phyloP scores from a whole-genome alignment of 176 grass and related monocot genomes.

The Rhynchospora pubera region DNA sequence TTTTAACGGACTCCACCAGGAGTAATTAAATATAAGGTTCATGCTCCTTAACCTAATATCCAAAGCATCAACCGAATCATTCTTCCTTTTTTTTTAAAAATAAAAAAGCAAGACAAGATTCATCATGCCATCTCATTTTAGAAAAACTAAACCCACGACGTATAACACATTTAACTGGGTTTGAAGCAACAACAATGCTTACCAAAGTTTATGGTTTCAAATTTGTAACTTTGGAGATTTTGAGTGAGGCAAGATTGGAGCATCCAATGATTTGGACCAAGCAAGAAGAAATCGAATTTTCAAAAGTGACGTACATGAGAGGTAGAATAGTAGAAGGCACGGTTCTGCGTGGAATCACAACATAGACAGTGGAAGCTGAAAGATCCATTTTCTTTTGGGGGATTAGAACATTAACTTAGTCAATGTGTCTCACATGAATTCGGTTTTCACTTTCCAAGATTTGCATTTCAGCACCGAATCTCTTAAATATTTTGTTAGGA shows the following conservation, averaged over 20 bases:
- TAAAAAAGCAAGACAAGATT: not conserved
- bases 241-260: not conserved
- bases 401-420: slow-evolving; percentile 8
- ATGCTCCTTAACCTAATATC: not conserved
- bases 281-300: not conserved
- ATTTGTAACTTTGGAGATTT: not conserved
- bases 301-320: slow-evolving; percentile 1
- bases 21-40: not conserved
- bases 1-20: not conserved
- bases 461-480: not conserved
- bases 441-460: slow-evolving; percentile 17
- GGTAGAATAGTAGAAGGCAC: not conserved
- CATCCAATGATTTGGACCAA: not conserved
- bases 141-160: not conserved
- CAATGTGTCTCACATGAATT: slow-evolving; percentile 4
- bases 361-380: slow-evolving; percentile 11
- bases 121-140: not conserved
- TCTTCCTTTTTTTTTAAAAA: not conserved
- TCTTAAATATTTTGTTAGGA: not conserved
- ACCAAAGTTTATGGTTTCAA: not conserved
- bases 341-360: not conserved
- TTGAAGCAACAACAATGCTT: not conserved
- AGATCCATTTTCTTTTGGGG: not conserved
- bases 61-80: not conserved
- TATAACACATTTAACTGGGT: not conserved